Evolutionary conservation across 495 filamentous ascomycete species (phyloP), one percentile per base, ranked within the genome.

Genomic region (Ramalina intermedia): DNA sequence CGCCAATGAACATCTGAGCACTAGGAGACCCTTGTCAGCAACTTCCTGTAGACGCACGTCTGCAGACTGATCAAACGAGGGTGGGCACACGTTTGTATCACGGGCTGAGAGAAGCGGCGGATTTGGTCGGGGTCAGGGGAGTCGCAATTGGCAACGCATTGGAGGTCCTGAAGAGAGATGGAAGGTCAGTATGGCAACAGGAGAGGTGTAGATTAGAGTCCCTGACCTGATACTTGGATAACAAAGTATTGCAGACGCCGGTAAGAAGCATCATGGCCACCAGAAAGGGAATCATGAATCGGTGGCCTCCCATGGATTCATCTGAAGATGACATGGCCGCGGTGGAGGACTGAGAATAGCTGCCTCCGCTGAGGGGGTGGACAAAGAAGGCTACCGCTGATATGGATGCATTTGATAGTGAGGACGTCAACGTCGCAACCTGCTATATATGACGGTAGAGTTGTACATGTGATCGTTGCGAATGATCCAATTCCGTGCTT

Each of bases 191-290:
- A 24, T 8, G 45, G 12, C 42, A 29, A 16, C 21, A n/a, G 27
- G 41, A 41, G 14, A 41, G 37, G 14, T 2, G 24, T 26, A 47
- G 7, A 24, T 27, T 6, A 14, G 20, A 14, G 24, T 23, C 12
- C 58, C 65, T 35, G 60, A 87, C 87, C 67, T 98, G 91, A 56
- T 89, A 95, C 56, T 98, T 98, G 55, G 91, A 94, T 57, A 98
- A 71, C 48, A 98, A 79, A 2, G 91, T 98, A 60, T 98, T 98
- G 73, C 87, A 94, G 43, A 96, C 89, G 37, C 91, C 91, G 26
- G 82, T 85, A 58, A 80, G 58, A 59, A 96, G 72, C 88, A 96
- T 94, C 85, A 94, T 91, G 51, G 73, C 80, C 59, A 96, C 84
- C 53, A 94, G 72, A 55, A 94, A 75, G 6, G 86, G 87, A 55